phyloP scores from a whole-genome alignment of 345 rosid species.

The Populus tremula region DNA sequence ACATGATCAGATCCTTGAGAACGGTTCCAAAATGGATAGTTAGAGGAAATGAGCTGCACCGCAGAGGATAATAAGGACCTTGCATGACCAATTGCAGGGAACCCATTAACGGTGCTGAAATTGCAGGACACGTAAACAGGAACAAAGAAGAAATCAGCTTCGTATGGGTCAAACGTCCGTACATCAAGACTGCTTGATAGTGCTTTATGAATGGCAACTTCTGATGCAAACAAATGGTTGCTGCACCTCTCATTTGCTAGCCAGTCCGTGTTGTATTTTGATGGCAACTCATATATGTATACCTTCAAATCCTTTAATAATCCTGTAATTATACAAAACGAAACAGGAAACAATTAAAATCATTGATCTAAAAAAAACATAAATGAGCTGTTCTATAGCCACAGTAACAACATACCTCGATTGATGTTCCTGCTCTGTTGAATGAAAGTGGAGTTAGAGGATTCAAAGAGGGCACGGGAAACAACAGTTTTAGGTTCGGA shows the following conservation, averaged over 20 bases:
- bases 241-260: slow-evolving; percentile 72
- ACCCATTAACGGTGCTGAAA: slow-evolving; percentile 79
- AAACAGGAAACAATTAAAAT: neutral
- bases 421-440: slow-evolving; percentile 21
- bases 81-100: slow-evolving; percentile 92
- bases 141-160: slow-evolving; percentile 92
- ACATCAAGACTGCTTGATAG: slow-evolving; percentile 44
- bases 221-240: slow-evolving; percentile 86
- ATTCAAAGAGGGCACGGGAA: slow-evolving; percentile 72
- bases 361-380: too few relatives aligned
- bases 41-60: slow-evolving; percentile 48
- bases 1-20: slow-evolving; percentile 76
- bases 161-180: slow-evolving; percentile 68
- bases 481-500: slow-evolving; percentile 39
- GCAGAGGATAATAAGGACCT: slow-evolving; percentile 68
- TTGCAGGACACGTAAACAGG: slow-evolving; percentile 96
- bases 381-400: neutral
- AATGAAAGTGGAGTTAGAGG: slow-evolving; percentile 34
- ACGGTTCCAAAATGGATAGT: slow-evolving; percentile 81
- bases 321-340: slow-evolving; percentile 18
- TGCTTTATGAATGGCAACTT: slow-evolving; percentile 85
- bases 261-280: slow-evolving; percentile 77
- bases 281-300: slow-evolving; percentile 71
- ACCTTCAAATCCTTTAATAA: slow-evolving; percentile 64
- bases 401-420: slow-evolving; percentile 30